Percentiles rank a stretch among this genome's conserved stretches.
phyloP scores from a whole-genome alignment of 805 yeast genomes.

The Tetrapisispora fleetii region DNA sequence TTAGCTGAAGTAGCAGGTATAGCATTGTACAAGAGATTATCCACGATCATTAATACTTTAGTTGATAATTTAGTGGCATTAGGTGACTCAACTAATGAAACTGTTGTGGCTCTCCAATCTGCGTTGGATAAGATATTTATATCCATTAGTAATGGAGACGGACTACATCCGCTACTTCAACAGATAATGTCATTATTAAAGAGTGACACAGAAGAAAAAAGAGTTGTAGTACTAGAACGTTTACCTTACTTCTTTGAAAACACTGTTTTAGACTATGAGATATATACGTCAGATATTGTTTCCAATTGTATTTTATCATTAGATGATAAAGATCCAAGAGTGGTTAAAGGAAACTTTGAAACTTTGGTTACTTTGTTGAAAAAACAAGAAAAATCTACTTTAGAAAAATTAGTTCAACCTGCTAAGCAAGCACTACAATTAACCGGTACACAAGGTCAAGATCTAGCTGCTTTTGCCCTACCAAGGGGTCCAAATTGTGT shows the following conservation, averaged over 20 bases:
- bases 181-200: slow-evolving; percentile 68
- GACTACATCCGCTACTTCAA: slow-evolving; percentile 75
- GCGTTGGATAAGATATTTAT: slow-evolving; percentile 63
- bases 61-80: slow-evolving; percentile 45
- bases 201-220: slow-evolving; percentile 57
- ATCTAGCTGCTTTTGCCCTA: slow-evolving; percentile 58
- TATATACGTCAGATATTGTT: slow-evolving; percentile 68
- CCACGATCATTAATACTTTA: slow-evolving; percentile 63
- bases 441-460: slow-evolving; percentile 54
- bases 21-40: slow-evolving; percentile 63
- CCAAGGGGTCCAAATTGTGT: slow-evolving; percentile 83
- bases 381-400: slow-evolving; percentile 61
- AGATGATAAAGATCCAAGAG: slow-evolving; percentile 54
- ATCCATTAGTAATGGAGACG: slow-evolving; percentile 67
- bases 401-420: slow-evolving; percentile 74
- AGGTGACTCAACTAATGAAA: slow-evolving; percentile 33
- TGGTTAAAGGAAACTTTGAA: slow-evolving; percentile 56
- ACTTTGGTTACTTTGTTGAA: slow-evolving; percentile 59
- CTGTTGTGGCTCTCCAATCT: slow-evolving; percentile 33
- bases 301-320: slow-evolving; percentile 58
- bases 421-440: slow-evolving; percentile 61
- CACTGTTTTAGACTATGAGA: slow-evolving; percentile 57
- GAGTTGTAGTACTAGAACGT: slow-evolving; percentile 54
- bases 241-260: slow-evolving; percentile 61
- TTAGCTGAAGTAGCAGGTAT: slow-evolving; percentile 85